phyloP scores from a whole-genome alignment of 495 filamentous ascomycete species.

The Xylona heveae region DNA sequence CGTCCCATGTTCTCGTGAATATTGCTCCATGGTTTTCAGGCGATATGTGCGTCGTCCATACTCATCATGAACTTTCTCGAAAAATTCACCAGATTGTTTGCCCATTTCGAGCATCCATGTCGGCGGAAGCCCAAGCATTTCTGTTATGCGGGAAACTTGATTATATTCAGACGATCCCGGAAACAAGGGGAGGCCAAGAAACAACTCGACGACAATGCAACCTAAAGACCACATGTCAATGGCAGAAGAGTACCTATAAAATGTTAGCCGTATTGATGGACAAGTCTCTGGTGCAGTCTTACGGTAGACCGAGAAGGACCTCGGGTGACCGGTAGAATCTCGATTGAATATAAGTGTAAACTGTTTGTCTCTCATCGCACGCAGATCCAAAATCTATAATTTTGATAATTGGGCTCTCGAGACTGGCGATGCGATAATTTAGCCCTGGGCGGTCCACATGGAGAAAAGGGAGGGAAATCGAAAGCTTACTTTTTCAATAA shows the following conservation, averaged over 20 bases:
- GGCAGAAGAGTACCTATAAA: constrained; percentile 69
- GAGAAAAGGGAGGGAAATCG: background rate
- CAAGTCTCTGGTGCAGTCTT: constrained; percentile 10
- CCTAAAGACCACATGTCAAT: constrained; percentile 99
- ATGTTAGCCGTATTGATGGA: constrained; percentile 7
- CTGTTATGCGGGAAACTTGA: constrained; percentile 88
- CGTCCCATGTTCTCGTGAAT: constrained; percentile 79
- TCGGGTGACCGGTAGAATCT: constrained; percentile 96
- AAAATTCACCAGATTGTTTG: constrained; percentile 94
- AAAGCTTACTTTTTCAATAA: constrained; percentile 69
- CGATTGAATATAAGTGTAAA: constrained; percentile 99
- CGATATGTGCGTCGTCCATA: constrained; percentile 79
- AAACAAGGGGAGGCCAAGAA: constrained; percentile 86
- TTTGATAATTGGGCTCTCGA: constrained; percentile 99
- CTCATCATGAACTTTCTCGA: constrained; percentile 83
- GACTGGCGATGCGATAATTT: constrained; percentile 21
- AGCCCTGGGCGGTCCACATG: background rate
- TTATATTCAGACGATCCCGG: constrained; percentile 99
- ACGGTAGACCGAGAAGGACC: constrained; percentile 78
- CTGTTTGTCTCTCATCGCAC: constrained; percentile 94
- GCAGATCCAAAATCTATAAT: constrained; percentile 99
- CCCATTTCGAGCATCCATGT: constrained; percentile 99
- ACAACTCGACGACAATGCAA: constrained; percentile 96
- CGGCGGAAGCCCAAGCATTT: constrained; percentile 92
- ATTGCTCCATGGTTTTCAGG: constrained; percentile 93